Base-by-base conservation (phyloP, 768 basidiomycete genomes). In the Lentinula edodes region DNA sequence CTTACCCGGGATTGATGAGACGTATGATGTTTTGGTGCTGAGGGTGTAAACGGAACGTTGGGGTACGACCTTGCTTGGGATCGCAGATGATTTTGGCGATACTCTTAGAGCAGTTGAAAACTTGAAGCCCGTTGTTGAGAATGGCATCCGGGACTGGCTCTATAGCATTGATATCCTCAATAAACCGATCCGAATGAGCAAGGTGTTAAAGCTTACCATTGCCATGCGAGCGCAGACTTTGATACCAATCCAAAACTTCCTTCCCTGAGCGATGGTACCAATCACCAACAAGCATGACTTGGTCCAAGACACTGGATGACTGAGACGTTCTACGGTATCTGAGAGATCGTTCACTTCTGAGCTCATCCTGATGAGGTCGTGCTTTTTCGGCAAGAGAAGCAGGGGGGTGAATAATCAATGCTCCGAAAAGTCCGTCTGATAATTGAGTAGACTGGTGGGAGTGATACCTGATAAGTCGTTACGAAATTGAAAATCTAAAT, bases 391-490 rank as follows among this genome's bases (percentile, higher is more conserved):
- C 60, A 5, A 28, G 18, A 4, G 15, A 28, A 16, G 5, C 43
- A 36, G 53, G 41, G 12, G 45, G 41, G 36, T 61, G 61, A 18
- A 61, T 46, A 6, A 61, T 45, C 12, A 61, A 43, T n/a, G 61
- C 61, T 23, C 61, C 61, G 15, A 61, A 61, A 50, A 61, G 53
- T 36, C 61, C 61, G 20, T 61, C 61, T 7, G 61, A 46, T 23
- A 54, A 34, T 34, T 61, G 61, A 9, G 41, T 50, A 9, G 61
- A 39, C 34, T 46, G 35, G 32, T 61, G 61, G 1, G 61, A 61
- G 45, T 61, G 61, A 48, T 61, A 61, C 61, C 61, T 61, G 45
- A 3, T 7, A 48, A 23, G 4, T 8, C 34, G n/a, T 56, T 23
- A 36, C 3, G 43, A 34, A 20, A 43, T 39, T 12, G 28, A 18